Percentiles rank a stretch among this genome's conserved stretches.
Conservation (phyloP, 352 stramenopile species). For the Pythium rhizo-oryzae region DNA sequence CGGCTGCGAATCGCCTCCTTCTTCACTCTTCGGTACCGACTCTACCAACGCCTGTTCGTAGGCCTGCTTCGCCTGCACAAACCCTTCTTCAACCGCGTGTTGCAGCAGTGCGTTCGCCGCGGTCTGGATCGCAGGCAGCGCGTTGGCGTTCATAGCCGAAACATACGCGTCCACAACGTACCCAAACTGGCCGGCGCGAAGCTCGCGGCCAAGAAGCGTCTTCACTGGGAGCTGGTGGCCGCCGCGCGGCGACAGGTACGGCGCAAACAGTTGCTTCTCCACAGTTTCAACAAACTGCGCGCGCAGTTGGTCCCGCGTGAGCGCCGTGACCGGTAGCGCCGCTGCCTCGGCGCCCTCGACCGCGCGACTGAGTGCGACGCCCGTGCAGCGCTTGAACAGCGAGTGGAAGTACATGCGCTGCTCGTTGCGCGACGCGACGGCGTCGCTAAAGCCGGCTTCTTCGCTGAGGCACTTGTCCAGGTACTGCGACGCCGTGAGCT, state of each 20-base stretch:
- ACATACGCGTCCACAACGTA: constrained; percentile 51
- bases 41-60: constrained; percentile 32
- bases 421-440: constrained; percentile 51
- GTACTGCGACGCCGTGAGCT: constrained; percentile 54
- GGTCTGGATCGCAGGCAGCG: constrained; percentile 49
- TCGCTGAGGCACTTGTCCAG: constrained; percentile 47
- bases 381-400: constrained; percentile 48
- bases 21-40: not conserved
- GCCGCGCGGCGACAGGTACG: constrained; percentile 44
- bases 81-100: constrained; percentile 35
- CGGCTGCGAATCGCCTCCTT: not conserved
- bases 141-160: constrained; percentile 39
- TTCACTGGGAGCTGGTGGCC: constrained; percentile 43
- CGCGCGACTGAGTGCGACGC: constrained; percentile 49
- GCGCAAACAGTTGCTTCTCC: constrained; percentile 43
- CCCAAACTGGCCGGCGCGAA: constrained; percentile 44
- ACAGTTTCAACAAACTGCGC: constrained; percentile 58
- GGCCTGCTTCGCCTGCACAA: constrained; percentile 30
- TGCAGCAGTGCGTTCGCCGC: constrained; percentile 50
- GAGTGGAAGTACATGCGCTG: constrained; percentile 62
- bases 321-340: not conserved
- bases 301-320: constrained; percentile 42
- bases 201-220: constrained; percentile 40
- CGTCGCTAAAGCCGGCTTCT: constrained; percentile 59
- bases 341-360: constrained; percentile 42